These are phyloP conservation scores for Pythium brassicae DNA, from an alignment of 352 stramenopile species.

Conservation along the genomic window DNA sequence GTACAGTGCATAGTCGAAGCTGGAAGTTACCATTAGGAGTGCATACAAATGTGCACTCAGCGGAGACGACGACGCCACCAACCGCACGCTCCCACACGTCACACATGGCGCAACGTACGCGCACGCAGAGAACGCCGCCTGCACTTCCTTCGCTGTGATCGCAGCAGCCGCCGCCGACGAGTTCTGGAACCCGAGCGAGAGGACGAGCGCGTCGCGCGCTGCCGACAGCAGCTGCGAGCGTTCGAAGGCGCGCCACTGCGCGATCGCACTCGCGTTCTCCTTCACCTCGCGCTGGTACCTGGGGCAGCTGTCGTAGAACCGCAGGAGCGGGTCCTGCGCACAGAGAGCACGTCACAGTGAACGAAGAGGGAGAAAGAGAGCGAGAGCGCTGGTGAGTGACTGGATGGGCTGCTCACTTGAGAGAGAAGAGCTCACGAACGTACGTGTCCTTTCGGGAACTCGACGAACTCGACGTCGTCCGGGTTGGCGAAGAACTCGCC, in stretches of 20 bases:
- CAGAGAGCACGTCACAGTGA: neutral
- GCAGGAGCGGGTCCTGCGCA: slow-evolving; percentile 41
- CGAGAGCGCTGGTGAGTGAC: neutral
- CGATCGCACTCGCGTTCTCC: slow-evolving; percentile 38
- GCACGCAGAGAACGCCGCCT: slow-evolving; percentile 54
- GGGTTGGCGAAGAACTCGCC: slow-evolving; percentile 57
- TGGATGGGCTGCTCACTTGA: neutral
- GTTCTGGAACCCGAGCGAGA: slow-evolving; percentile 33
- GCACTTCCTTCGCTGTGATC: slow-evolving; percentile 37
- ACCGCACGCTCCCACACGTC: no score
- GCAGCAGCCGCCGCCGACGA: slow-evolving; percentile 1
- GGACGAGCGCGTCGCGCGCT: slow-evolving; percentile 22
- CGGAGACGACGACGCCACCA: neutral
- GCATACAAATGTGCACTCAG: neutral
- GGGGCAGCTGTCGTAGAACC: slow-evolving; percentile 68
- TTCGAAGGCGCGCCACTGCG: slow-evolving; percentile 35
- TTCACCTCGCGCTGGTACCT: slow-evolving; percentile 56
- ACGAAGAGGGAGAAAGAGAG: neutral
- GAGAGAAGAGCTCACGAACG: neutral
- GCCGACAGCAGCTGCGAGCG: slow-evolving; percentile 27
- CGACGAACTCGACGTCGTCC: slow-evolving; percentile 38
- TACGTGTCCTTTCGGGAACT: slow-evolving; percentile 24
- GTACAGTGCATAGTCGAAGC: slow-evolving; percentile 66
- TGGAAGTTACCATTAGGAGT: slow-evolving; percentile 5
- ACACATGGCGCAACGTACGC: slow-evolving; percentile 54